Conservation (phyloP, 2,329 filamentous ascomycete genomes). For the Aspergillus felis region DNA sequence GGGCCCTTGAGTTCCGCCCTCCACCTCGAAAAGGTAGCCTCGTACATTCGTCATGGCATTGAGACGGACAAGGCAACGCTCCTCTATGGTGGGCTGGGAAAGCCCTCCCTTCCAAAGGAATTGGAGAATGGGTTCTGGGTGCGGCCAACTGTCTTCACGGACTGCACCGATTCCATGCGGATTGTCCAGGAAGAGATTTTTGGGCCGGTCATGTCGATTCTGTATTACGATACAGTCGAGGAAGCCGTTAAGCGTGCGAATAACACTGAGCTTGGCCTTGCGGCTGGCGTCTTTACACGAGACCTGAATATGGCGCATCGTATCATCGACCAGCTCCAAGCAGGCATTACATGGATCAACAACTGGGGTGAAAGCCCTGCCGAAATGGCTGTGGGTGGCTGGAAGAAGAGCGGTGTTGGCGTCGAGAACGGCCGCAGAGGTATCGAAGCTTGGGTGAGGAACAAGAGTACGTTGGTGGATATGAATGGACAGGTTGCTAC, state of each 20-base stretch:
- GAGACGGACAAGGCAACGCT: constrained; percentile 69
- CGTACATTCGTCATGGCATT: constrained; percentile 72
- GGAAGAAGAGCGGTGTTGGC: constrained; percentile 85
- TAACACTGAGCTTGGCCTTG: constrained; percentile 70
- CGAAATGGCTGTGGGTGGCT: constrained; percentile 88
- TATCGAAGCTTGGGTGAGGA: constrained; percentile 75
- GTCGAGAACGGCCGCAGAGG: constrained; percentile 81
- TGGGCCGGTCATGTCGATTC: constrained; percentile 78
- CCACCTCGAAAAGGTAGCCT: constrained; percentile 73
- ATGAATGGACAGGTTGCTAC: constrained; percentile 67
- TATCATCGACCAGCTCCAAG: constrained; percentile 67
- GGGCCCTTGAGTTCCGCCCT: constrained; percentile 73
- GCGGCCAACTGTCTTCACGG: constrained; percentile 75
- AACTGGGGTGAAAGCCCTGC: constrained; percentile 90
- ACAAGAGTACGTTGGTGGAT: constrained; percentile 85
- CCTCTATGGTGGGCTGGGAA: constrained; percentile 65
- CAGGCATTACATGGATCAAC: constrained; percentile 89
- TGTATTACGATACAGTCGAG: constrained; percentile 67
- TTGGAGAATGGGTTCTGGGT: constrained; percentile 74
- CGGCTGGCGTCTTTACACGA: constrained; percentile 77
- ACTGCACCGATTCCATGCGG: constrained; percentile 78
- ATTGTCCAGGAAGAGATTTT: constrained; percentile 84
- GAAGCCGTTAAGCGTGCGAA: constrained; percentile 72
- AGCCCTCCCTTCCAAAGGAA: constrained; percentile 51
- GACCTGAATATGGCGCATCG: constrained; percentile 71